A percentile compares a stretch with the other conserved stretches of the same genome.
These are phyloP conservation scores for Leccinum arenicola DNA, from an alignment of 768 basidiomycete species.

Conservation along the genomic window DNA sequence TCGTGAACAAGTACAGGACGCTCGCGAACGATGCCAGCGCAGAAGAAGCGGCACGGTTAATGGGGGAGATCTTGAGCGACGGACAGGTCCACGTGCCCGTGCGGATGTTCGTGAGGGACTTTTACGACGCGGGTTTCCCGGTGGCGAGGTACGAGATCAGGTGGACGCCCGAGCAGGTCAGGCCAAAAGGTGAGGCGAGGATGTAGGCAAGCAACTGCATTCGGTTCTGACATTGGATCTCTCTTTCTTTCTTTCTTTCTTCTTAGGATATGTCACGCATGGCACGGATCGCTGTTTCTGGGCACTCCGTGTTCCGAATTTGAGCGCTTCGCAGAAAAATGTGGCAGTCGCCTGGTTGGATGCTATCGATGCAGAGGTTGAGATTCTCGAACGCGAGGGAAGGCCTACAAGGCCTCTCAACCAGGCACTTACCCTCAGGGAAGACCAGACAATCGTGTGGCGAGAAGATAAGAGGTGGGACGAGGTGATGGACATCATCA, in stretches of 20 bases:
- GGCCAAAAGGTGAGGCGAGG: constrained; percentile 44
- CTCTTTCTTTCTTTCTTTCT: background rate
- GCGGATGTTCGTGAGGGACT: constrained; percentile 58
- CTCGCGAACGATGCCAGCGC: constrained; percentile 39
- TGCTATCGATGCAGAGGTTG: constrained; percentile 44
- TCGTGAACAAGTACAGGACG: constrained; percentile 44
- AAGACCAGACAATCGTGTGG: constrained; percentile 56
- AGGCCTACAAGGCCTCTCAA: constrained; percentile 32
- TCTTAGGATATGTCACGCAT: constrained; percentile 67
- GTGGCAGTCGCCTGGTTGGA: constrained; percentile 58
- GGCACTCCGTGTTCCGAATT: constrained; percentile 51
- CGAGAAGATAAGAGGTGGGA: constrained; percentile 54
- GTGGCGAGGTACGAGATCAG: constrained; percentile 66
- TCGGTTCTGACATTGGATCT: background rate
- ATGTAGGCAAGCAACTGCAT: background rate
- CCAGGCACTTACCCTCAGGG: constrained; percentile 47
- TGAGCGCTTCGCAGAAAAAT: constrained; percentile 44
- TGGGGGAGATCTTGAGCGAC: constrained; percentile 59
- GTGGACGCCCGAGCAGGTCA: constrained; percentile 63
- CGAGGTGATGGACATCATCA: constrained; percentile 39
- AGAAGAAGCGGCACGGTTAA: constrained; percentile 44
- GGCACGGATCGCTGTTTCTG: constrained; percentile 62
- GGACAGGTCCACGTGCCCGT: constrained; percentile 70
- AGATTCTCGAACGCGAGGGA: constrained; percentile 37
- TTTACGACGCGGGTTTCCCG: constrained; percentile 55